phyloP scores from a whole-genome alignment of 2,329 filamentous ascomycete species.

The Diplodia intermedia region DNA sequence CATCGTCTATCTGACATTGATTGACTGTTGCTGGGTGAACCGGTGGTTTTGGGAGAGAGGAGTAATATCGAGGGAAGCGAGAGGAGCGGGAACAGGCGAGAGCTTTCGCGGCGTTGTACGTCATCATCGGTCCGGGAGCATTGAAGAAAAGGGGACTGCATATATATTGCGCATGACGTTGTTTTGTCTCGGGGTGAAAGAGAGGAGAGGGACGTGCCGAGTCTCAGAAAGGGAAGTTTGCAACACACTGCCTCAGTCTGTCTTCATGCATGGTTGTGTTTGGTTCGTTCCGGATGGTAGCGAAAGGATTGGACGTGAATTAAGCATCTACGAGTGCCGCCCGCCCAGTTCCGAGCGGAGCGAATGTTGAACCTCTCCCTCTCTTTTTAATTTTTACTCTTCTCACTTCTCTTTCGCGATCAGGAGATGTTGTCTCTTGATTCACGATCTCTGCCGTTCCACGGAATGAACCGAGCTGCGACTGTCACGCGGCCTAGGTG shows the following conservation, averaged over 20 bases:
- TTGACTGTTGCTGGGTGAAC: conserved; percentile 5
- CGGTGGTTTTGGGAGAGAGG: neutral
- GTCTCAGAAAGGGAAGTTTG: neutral
- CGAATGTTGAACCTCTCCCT: neutral
- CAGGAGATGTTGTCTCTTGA: neutral
- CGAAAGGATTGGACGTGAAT: neutral
- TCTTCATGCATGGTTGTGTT: neutral
- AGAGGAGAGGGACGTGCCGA: neutral
- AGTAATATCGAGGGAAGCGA: neutral
- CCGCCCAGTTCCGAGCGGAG: neutral
- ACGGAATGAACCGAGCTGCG: neutral
- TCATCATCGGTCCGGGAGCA: neutral
- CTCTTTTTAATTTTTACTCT: neutral
- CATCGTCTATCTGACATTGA: neutral
- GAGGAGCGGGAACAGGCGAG: neutral
- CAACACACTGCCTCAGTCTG: neutral
- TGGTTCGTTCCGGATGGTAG: neutral
- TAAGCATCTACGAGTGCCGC: neutral
- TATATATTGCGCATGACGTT: neutral
- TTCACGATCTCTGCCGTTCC: neutral
- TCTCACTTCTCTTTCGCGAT: too few relatives aligned
- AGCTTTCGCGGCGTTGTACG: neutral
- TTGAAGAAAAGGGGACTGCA: neutral
- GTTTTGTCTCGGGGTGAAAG: neutral
- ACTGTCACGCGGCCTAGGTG: conserved; percentile 7